Base-by-base conservation (phyloP, 2,329 filamentous ascomycete genomes). In the Diplodia corticola region DNA sequence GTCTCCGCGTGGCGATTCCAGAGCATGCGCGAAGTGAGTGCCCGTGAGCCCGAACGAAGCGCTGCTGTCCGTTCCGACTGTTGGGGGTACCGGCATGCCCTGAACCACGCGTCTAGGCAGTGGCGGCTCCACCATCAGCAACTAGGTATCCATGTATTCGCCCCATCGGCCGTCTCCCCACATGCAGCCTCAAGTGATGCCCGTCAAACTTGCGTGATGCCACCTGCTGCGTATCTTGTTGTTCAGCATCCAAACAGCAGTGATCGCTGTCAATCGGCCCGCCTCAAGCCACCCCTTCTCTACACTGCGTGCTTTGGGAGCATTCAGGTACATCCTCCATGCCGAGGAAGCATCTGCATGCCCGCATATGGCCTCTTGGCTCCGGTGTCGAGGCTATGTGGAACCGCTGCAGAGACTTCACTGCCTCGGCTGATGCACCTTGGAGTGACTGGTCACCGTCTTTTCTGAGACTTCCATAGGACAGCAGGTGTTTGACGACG, bases 401-500 rank as follows among this genome's bases (percentile, higher is more conserved):
- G 26, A 30, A 49, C 20, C 9, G 7, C 37, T 26, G 57, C 57
- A 50, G 44, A 61, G 40, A 49, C 57, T 61, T 61, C 24, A n/a
- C 40, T 35, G n/a, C 20, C 26, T 50, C 57, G 28, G 57, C 44
- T 35, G 57, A 61, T 61, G 57, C 17, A 28, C 24, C 57, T n/a
- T 44, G 22, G 24, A 30, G 24, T 24, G 15, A 40, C 10, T 28
- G 37, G 44, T 30, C 10, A 15, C 20, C 22, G 55, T n/a, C n/a
- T 30, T 35, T 35, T 50, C 44, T 15, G 28, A 17, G 7, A 61
- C n/a, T 24, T 44, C 12, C 28, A 61, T 20, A 35, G 22, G 40
- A 24, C 28, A 6, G 28, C n/a, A 24, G n/a, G n/a, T 15, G 3
- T 24, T n/a, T 3, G 10, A 13, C 2, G n/a, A 37, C 5, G 40